Percentiles rank a stretch among this genome's conserved stretches.
phyloP scores from a whole-genome alignment of 2,329 filamentous ascomycete genomes.

The Triangularia setosa region DNA sequence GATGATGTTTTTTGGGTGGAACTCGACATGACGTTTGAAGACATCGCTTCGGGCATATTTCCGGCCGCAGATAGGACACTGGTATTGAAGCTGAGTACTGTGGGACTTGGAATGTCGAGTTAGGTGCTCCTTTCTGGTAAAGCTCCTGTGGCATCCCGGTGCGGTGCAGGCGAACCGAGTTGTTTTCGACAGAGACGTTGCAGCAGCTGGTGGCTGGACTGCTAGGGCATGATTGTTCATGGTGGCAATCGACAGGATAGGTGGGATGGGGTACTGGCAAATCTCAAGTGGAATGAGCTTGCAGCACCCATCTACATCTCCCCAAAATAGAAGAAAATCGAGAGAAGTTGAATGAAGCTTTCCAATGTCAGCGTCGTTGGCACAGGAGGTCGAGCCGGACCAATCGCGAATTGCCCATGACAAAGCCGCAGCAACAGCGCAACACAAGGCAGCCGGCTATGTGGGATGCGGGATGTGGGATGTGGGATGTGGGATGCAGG shows the following conservation, averaged over 20 bases:
- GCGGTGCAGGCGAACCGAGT: conserved; percentile 12
- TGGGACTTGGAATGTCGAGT: conserved; percentile 14
- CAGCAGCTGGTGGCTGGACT: not conserved
- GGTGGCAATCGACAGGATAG: not conserved
- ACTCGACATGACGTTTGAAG: conserved; percentile 13
- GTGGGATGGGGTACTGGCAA: not conserved
- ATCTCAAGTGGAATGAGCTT: not conserved
- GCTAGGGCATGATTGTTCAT: not conserved
- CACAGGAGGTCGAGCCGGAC: too few relatives aligned
- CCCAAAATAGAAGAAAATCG: not conserved
- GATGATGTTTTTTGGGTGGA: conserved; percentile 8
- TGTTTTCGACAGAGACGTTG: not conserved
- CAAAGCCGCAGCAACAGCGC: not conserved
- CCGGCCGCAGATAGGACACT: conserved; percentile 14
- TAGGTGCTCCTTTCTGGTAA: conserved; percentile 12
- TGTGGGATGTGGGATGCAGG: not conserved
- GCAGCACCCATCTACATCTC: not conserved
- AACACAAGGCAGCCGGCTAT: not conserved
- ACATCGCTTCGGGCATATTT: conserved; percentile 13
- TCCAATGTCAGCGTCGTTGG: too few relatives aligned
- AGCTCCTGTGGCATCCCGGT: conserved; percentile 7
- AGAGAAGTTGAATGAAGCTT: not conserved
- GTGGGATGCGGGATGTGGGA: not conserved
- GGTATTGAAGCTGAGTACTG: conserved; percentile 1
- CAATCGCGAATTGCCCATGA: not conserved